phyloP scores from a whole-genome alignment of 108 stramenopile genomes.

The Pseudonitzschia multistriata region DNA sequence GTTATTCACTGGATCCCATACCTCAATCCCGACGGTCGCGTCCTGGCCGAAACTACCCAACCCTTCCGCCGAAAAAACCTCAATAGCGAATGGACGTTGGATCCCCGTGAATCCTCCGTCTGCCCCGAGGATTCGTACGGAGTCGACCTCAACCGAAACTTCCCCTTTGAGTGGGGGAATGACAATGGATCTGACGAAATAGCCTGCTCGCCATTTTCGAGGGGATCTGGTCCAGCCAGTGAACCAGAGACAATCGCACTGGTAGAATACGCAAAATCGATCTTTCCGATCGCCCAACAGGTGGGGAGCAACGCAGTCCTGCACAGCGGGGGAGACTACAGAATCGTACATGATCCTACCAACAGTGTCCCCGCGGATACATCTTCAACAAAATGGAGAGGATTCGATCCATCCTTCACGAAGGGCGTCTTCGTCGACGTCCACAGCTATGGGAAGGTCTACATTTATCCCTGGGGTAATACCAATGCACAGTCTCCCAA shows the following conservation, averaged over 20 bases:
- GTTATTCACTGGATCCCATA: conserved; percentile 50
- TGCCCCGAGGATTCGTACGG: conserved; percentile 25
- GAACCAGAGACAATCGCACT: conserved; percentile 55
- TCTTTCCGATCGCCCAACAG: not conserved
- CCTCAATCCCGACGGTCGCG: conserved; percentile 63
- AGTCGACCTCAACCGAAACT: conserved; percentile 67
- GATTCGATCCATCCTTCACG: conserved; percentile 10
- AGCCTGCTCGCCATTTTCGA: conserved; percentile 34
- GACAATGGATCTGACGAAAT: conserved; percentile 27
- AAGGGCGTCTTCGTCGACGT: conserved; percentile 51
- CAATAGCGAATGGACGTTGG: conserved; percentile 14
- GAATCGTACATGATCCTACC: not conserved
- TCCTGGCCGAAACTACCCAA: conserved; percentile 37
- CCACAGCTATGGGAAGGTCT: conserved; percentile 43
- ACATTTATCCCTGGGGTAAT: conserved; percentile 49
- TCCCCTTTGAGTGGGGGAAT: conserved; percentile 47
- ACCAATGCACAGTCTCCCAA: conserved; percentile 31
- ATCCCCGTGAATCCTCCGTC: not conserved
- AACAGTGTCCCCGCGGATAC: not conserved
- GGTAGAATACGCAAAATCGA: conserved; percentile 26
- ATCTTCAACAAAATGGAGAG: conserved; percentile 4
- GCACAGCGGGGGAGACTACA: not conserved
- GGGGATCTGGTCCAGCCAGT: conserved; percentile 34
- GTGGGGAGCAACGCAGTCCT: not conserved
- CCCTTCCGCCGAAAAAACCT: conserved; percentile 46